Evolutionary conservation across 192 early-diverging fungal species (phyloP).

Genomic region (Rhizophagus sp.): DNA sequence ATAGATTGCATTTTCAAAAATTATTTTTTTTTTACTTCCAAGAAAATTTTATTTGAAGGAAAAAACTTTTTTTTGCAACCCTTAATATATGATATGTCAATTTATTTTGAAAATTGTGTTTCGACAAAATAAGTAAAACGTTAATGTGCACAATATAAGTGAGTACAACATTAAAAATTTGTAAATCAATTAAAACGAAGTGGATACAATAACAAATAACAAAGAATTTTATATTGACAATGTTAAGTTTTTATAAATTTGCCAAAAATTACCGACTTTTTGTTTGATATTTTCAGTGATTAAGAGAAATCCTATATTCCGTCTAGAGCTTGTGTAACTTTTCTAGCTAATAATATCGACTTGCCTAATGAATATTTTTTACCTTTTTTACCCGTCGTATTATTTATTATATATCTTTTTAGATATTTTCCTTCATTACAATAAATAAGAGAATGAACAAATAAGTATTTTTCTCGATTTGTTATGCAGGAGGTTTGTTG

Average conservation of each 20-base stretch:
- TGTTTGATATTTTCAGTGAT: neutral
- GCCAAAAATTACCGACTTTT: neutral
- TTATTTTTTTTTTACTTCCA: neutral
- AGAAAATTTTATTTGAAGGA: neutral
- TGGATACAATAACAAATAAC: neutral
- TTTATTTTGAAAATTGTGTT: neutral
- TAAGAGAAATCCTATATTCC: neutral
- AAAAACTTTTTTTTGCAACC: neutral
- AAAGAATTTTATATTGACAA: neutral
- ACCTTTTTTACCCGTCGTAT: no score
- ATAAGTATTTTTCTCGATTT: no score
- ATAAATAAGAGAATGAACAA: no score
- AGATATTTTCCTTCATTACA: no score
- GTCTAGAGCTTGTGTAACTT: no score
- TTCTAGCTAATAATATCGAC: no score
- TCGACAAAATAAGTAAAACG: neutral
- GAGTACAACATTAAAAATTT: neutral
- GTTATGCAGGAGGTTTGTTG: no score
- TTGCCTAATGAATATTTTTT: no score
- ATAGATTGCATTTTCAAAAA: conserved; percentile 75
- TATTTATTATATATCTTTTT: no score
- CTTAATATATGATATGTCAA: neutral
- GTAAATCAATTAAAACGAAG: neutral
- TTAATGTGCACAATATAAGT: neutral
- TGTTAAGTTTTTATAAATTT: neutral